A percentile compares a stretch with the other conserved stretches of the same genome.
Evolutionary conservation across 495 filamentous ascomycete species (phyloP).

Genomic region (Hyaloscypha variabilis): DNA sequence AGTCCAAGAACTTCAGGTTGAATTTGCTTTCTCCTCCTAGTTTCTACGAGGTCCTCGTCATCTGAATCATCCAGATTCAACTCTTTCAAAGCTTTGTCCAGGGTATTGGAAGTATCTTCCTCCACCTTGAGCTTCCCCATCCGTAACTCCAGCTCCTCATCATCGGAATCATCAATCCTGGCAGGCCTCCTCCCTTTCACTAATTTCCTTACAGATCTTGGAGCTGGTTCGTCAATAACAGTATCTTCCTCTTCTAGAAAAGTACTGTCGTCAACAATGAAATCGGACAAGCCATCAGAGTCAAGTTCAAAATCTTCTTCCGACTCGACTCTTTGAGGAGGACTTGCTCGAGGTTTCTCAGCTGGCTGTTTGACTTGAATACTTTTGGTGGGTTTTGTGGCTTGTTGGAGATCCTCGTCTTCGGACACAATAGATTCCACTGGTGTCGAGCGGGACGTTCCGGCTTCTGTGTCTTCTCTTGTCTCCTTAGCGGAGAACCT

Average conservation of each 20-base stretch:
- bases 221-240: conserved; percentile 8
- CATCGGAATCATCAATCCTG: conserved; percentile 7
- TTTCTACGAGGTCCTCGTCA: neutral
- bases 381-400: neutral
- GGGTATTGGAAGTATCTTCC: neutral
- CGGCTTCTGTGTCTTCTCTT: neutral
- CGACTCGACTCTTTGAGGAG: neutral
- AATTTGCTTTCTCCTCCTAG: neutral
- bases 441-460: neutral
- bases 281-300: conserved; percentile 35
- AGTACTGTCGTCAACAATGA: conserved; percentile 36
- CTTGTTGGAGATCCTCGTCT: neutral
- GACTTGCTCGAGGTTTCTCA: neutral
- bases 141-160: neutral
- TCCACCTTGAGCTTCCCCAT: conserved; percentile 18
- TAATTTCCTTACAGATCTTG: conserved; percentile 22
- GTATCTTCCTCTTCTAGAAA: conserved; percentile 26
- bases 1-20: neutral
- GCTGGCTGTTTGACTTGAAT: neutral
- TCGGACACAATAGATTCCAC: neutral
- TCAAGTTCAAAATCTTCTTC: conserved; percentile 7
- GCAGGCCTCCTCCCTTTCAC: conserved; percentile 23
- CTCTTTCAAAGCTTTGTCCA: neutral
- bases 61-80: neutral
- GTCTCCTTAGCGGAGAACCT: neutral